phyloP scores from a whole-genome alignment of 352 stramenopile genomes.

The Globisporangium heterothallicum region DNA sequence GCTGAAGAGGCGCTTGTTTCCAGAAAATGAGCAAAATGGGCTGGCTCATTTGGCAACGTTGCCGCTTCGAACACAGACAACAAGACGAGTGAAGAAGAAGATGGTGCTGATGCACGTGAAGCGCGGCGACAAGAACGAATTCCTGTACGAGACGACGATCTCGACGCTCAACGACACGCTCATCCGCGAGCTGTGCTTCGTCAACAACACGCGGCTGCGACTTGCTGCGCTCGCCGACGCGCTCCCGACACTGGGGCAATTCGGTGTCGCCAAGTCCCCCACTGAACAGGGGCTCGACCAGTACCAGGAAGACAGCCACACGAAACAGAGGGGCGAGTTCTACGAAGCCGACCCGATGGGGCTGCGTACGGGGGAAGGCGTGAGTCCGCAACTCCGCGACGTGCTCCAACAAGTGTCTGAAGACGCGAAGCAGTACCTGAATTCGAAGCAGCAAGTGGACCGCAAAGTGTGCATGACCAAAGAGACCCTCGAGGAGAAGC shows the following conservation, averaged over 20 bases:
- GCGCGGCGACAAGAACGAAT: conserved; percentile 83
- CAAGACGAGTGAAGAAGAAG: too few species aligned
- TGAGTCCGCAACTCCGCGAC: conserved; percentile 71
- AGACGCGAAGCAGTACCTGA: conserved; percentile 71
- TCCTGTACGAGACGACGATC: conserved; percentile 86
- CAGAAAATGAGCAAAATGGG: too few species aligned
- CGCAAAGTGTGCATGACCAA: conserved; percentile 56
- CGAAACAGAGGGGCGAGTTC: conserved; percentile 63
- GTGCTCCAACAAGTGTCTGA: conserved; percentile 71
- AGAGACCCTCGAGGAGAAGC: conserved; percentile 84
- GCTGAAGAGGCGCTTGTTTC: too few species aligned
- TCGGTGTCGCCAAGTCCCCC: conserved; percentile 83
- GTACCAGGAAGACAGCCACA: conserved; percentile 52
- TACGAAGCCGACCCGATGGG: conserved; percentile 87
- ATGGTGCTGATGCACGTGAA: conserved; percentile 92
- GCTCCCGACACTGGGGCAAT: conserved; percentile 66
- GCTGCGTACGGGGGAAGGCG: conserved; percentile 83
- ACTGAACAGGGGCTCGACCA: conserved; percentile 86
- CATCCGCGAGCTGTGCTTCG: conserved; percentile 71
- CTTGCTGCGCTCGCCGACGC: conserved; percentile 70
- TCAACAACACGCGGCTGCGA: conserved; percentile 82
- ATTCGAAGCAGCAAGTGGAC: conserved; percentile 60
- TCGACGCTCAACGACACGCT: conserved; percentile 77
- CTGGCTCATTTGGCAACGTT: too few species aligned
- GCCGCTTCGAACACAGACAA: too few species aligned